Evolutionary conservation across 345 rosid species (phyloP).

Genomic region (Viola odorata): DNA sequence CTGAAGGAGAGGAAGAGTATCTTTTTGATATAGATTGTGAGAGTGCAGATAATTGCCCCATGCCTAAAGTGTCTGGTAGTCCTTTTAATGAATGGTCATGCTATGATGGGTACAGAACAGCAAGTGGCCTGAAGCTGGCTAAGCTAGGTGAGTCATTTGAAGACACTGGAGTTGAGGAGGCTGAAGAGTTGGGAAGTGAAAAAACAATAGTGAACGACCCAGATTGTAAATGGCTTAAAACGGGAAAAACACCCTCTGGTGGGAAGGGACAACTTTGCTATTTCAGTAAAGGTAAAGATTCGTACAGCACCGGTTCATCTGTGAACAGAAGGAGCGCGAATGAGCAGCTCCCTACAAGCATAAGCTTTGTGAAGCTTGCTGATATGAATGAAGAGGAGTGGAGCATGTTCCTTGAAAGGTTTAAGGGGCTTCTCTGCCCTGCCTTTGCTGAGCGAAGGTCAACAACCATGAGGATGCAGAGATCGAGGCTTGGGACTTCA

Average conservation of each 20-base stretch:
- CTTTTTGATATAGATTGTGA: constrained; percentile 76
- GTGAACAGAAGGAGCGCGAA: constrained; percentile 78
- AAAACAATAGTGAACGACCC: constrained; percentile 35
- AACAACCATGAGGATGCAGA: constrained; percentile 65
- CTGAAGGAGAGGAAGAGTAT: constrained; percentile 56
- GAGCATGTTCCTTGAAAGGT: constrained; percentile 66
- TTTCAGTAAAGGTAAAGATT: constrained; percentile 62
- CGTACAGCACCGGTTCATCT: constrained; percentile 44
- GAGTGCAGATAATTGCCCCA: constrained; percentile 37
- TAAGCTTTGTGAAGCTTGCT: constrained; percentile 75
- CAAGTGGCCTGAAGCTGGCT: constrained; percentile 47
- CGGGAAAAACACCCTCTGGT: no score
- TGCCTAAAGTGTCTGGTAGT: constrained; percentile 43
- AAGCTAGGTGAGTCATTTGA: constrained; percentile 53
- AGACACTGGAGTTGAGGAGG: constrained; percentile 44
- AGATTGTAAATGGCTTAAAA: no score
- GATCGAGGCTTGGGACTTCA: constrained; percentile 91
- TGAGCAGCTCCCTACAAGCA: constrained; percentile 73
- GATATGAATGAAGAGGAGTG: constrained; percentile 85
- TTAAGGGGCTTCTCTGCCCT: constrained; percentile 58
- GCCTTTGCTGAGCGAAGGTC: constrained; percentile 70
- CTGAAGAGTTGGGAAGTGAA: constrained; percentile 56
- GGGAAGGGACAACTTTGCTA: constrained; percentile 32
- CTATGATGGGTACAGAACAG: constrained; percentile 43
- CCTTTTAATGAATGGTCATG: constrained; percentile 35